Conservation (phyloP, 805 yeast genomes). For the Candida sakaeoensis region DNA sequence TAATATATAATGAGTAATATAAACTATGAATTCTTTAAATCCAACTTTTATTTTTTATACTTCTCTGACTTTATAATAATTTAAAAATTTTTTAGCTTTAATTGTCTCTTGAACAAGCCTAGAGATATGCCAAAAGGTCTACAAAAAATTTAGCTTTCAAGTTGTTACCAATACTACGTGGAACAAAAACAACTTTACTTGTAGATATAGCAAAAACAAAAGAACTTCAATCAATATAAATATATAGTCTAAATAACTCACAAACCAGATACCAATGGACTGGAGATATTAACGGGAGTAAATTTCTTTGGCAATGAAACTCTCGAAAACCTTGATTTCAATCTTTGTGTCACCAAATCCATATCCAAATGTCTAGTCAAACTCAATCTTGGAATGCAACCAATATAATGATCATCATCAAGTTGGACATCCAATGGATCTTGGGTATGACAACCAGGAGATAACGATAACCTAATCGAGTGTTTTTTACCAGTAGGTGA, state of each 20-base stretch:
- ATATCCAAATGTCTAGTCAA: constrained; percentile 91
- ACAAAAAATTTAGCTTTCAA: too few relatives aligned
- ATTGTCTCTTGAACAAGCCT: too few relatives aligned
- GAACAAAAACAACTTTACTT: too few relatives aligned
- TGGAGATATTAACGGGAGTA: constrained; percentile 82
- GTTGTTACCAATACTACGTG: too few relatives aligned
- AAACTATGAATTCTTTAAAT: neutral
- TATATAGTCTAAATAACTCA: too few relatives aligned
- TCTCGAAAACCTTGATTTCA: constrained; percentile 76
- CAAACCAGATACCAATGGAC: constrained; percentile 46
- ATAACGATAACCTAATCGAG: constrained; percentile 83
- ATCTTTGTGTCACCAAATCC: constrained; percentile 78
- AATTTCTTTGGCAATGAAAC: constrained; percentile 89
- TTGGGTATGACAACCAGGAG: constrained; percentile 98
- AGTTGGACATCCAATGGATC: constrained; percentile 96
- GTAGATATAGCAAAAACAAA: too few relatives aligned
- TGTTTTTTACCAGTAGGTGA: constrained; percentile 72
- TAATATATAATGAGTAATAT: too few relatives aligned
- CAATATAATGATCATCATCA: constrained; percentile 93
- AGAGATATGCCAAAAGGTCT: too few relatives aligned
- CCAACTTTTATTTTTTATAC: too few relatives aligned
- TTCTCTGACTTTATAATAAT: too few relatives aligned
- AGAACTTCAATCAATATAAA: too few relatives aligned
- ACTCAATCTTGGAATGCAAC: constrained; percentile 88
- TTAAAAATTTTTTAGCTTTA: too few relatives aligned